These are phyloP conservation scores for Apiotrichum veenhuisii DNA, from an alignment of 1,284 basidiomycete species.

Conservation along the genomic window DNA sequence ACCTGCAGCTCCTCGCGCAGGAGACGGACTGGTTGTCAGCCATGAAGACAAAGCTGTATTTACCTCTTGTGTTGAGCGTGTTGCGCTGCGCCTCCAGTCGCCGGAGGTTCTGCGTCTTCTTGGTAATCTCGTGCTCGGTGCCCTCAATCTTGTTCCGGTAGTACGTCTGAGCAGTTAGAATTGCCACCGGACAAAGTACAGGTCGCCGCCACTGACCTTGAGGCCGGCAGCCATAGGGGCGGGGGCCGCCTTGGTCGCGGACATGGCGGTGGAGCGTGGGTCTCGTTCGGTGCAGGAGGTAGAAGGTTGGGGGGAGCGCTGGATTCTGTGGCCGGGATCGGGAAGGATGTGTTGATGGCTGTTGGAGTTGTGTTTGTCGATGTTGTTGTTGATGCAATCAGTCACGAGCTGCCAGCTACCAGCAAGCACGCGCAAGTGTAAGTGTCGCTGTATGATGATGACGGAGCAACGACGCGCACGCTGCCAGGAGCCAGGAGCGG, in stretches of 20 bases:
- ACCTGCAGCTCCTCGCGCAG: constrained; percentile 91
- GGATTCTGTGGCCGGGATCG: too few species aligned
- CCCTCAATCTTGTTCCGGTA: constrained; percentile 95
- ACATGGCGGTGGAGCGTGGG: background rate
- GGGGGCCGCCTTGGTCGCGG: constrained; percentile 16
- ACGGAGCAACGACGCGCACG: constrained; percentile 4
- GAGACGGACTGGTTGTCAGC: constrained; percentile 60
- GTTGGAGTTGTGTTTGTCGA: background rate
- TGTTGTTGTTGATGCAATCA: constrained; percentile 3
- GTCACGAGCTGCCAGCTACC: background rate
- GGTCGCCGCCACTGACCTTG: constrained; percentile 12
- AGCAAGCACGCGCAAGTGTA: too few species aligned
- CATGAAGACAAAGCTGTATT: constrained; percentile 30
- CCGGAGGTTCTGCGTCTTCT: constrained; percentile 93
- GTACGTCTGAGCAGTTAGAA: constrained; percentile 61
- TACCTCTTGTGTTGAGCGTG: constrained; percentile 90
- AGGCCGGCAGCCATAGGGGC: constrained; percentile 18
- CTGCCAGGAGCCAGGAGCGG: background rate
- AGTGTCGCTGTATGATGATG: background rate
- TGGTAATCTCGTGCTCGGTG: constrained; percentile 86
- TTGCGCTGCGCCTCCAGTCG: constrained; percentile 95
- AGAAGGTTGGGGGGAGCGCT: background rate
- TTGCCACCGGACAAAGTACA: background rate
- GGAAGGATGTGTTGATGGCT: background rate
- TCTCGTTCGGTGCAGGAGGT: background rate